A percentile compares a stretch with the other conserved stretches of the same genome.
Conservation (phyloP, 345 rosid genomes). For the Alliaria petiolata region DNA sequence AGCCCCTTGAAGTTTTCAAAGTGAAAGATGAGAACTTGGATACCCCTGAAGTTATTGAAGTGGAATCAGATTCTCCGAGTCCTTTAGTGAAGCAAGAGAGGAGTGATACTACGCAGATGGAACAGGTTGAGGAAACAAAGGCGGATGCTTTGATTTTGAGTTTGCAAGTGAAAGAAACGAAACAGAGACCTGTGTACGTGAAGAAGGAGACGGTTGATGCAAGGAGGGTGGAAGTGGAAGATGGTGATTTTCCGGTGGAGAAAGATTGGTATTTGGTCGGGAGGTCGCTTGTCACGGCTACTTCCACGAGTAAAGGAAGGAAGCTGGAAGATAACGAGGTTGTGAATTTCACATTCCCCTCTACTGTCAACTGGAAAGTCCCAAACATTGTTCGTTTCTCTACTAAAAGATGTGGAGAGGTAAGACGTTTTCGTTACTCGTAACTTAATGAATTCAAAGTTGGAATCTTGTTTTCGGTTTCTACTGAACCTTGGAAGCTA, state of each 20-base stretch:
- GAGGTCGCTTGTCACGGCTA: conserved; percentile 47
- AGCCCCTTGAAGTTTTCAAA: conserved; percentile 4
- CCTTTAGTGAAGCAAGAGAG: too few relatives aligned
- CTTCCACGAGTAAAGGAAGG: conserved; percentile 59
- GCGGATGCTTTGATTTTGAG: not conserved
- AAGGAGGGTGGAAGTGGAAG: conserved; percentile 38
- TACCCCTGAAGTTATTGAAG: not conserved
- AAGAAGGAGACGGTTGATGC: conserved; percentile 13
- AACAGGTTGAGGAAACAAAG: not conserved
- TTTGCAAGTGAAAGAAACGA: not conserved
- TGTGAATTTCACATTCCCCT: conserved; percentile 44
- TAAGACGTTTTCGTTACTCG: too few relatives aligned
- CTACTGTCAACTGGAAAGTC: conserved; percentile 13
- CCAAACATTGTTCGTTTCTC: conserved; percentile 57
- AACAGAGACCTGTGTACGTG: conserved; percentile 14
- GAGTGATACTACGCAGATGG: too few relatives aligned
- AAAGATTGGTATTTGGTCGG: conserved; percentile 58
- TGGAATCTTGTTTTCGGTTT: not conserved
- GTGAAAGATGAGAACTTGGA: conserved; percentile 2
- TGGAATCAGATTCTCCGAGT: not conserved
- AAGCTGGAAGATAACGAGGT: conserved; percentile 50
- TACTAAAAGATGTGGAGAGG: conserved; percentile 56
- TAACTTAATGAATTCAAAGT: too few relatives aligned
- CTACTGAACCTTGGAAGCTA: not conserved
- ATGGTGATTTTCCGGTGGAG: conserved; percentile 47